Base-by-base conservation (phyloP, 305 asterid species). In the Fraxinus xanthoxyloides region DNA sequence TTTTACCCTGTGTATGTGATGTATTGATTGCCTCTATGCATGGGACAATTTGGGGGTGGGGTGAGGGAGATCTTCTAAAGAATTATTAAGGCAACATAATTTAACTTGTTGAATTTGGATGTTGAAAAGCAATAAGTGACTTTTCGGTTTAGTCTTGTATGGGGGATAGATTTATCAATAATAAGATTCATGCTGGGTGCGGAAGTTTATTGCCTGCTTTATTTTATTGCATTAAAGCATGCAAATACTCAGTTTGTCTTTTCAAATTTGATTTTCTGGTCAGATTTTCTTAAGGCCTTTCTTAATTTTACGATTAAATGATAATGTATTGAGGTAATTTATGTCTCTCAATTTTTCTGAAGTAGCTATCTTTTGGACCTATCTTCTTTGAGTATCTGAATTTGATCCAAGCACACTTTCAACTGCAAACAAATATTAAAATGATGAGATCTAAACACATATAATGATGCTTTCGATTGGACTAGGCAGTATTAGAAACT, bases 321-420 rank as follows among this genome's bases (percentile, higher is more conserved):
- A 34, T 34, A 34, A 34, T 34, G 36, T 34, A 34, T 34, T 34
- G 36, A 34, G 36, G 36, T 34, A 34, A 34, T 34, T 34, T 34
- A 34, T 4, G 36, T 4, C 1, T 34, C 7, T 34, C 6, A 32
- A 32, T 32, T 85, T 94, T 80, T 93, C 98, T 84, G 79, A 76
- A 56, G 91, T 85, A 85, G 85, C 79, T 48, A 85, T 72, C 76
- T 82, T 91, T 82, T 88, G 96, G 81, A 69, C 88, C 93, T 89
- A 83, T 92, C 96, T 51, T 91, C 97, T 59, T 94, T 87, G 70
- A 91, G 89, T 80, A 93, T 93, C 80, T 90, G 92, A 79, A 93
- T 87, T 83, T 93, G 92, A 84, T 93, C 97, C 8, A 91, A 84
- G 88, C 92, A 89, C 56, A 89, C 82, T 87, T 91, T 94, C 89